Conservation (phyloP, 352 stramenopile species). For the Phytophthora hybrid region DNA sequence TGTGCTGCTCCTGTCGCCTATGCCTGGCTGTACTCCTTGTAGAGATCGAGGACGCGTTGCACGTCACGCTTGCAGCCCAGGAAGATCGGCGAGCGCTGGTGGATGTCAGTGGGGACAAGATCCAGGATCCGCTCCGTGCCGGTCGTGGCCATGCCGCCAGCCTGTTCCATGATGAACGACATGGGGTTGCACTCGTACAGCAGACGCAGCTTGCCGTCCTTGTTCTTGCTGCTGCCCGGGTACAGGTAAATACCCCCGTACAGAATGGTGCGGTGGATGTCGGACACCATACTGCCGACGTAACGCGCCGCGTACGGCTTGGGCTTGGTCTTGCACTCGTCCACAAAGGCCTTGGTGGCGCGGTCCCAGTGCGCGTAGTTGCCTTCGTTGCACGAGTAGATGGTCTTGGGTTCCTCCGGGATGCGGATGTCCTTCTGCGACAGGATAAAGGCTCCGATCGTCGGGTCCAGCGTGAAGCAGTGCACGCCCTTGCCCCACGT, state of each 20-base stretch:
- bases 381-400: slow-evolving; percentile 99
- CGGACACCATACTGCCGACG: slow-evolving; percentile 98
- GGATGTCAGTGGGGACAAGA: slow-evolving; percentile 94
- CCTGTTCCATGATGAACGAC: slow-evolving; percentile 99
- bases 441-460: slow-evolving; percentile 98
- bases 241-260: slow-evolving; percentile 99
- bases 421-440: slow-evolving; percentile 96
- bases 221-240: slow-evolving; percentile 94
- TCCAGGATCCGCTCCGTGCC: slow-evolving; percentile 95
- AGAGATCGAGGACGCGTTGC: slow-evolving; percentile 78
- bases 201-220: slow-evolving; percentile 96
- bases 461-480: slow-evolving; percentile 98
- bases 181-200: slow-evolving; percentile 99
- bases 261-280: slow-evolving; percentile 98
- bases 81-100: slow-evolving; percentile 98
- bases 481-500: slow-evolving; percentile 96
- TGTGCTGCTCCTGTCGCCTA: slow-evolving; percentile 28
- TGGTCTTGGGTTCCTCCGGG: slow-evolving; percentile 91
- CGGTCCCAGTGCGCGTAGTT: slow-evolving; percentile 97
- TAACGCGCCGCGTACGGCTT: slow-evolving; percentile 92
- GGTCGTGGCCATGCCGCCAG: slow-evolving; percentile 96
- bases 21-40: slow-evolving; percentile 61
- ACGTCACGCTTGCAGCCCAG: slow-evolving; percentile 94
- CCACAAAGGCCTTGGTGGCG: slow-evolving; percentile 90
- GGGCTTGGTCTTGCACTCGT: slow-evolving; percentile 86